A percentile compares a stretch with the other conserved stretches of the same genome.
phyloP scores from a whole-genome alignment of 768 basidiomycete species.

The Russula lepida region DNA sequence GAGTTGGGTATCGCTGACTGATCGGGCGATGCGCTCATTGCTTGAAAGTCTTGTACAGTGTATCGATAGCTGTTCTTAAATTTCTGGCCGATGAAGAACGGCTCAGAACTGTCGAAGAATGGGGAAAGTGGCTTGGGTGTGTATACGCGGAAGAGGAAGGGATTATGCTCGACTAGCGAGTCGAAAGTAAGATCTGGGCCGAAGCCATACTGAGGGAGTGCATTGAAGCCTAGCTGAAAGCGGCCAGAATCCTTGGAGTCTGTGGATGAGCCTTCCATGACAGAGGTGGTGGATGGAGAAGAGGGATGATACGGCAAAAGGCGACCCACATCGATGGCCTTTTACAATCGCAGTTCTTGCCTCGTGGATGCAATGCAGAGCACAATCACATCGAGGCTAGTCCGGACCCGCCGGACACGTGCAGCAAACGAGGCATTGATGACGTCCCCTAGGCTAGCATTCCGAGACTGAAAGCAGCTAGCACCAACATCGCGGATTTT shows the following conservation, averaged over 20 bases:
- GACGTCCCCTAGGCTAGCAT: not conserved
- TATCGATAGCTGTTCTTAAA: conserved; percentile 37
- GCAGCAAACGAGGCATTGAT: conserved; percentile 11
- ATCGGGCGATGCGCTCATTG: conserved; percentile 19
- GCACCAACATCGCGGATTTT: not conserved
- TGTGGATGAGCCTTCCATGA: conserved; percentile 10
- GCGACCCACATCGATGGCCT: conserved; percentile 17
- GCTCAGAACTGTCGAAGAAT: conserved; percentile 45
- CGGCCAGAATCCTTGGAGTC: conserved; percentile 20
- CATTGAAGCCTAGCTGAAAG: conserved; percentile 23
- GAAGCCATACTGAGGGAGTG: conserved; percentile 68
- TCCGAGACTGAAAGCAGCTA: conserved; percentile 1
- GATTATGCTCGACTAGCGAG: conserved; percentile 51
- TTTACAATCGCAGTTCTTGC: conserved; percentile 17
- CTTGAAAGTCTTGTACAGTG: conserved; percentile 24
- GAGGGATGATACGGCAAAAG: conserved; percentile 15
- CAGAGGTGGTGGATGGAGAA: conserved; percentile 10
- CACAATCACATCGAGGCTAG: no score
- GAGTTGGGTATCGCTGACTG: conserved; percentile 26
- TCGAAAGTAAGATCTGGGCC: conserved; percentile 54
- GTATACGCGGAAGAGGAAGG: conserved; percentile 73
- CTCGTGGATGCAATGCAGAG: conserved; percentile 20
- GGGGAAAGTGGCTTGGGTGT: conserved; percentile 57
- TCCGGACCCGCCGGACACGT: conserved; percentile 4
- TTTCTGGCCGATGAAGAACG: conserved; percentile 61